Conservation (phyloP, 306 rosid species). For the Elaeagnus macrophylla region DNA sequence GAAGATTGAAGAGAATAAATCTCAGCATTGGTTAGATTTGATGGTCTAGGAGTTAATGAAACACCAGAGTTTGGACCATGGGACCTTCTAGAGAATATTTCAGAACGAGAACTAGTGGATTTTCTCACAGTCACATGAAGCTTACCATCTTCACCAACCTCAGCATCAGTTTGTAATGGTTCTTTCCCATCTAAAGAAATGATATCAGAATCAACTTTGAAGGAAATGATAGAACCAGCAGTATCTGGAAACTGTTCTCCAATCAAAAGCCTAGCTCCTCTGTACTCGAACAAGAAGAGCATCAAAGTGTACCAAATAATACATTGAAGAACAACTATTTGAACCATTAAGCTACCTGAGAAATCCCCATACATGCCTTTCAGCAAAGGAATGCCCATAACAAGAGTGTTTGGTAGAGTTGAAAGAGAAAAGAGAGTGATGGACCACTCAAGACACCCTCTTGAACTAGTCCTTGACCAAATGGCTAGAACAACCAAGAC, state of each 20-base stretch:
- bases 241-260: slow-evolving; percentile 83
- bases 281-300: slow-evolving; percentile 70
- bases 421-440: slow-evolving; percentile 76
- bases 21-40: slow-evolving; percentile 73
- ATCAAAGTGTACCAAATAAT: slow-evolving; percentile 74
- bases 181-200: slow-evolving; percentile 71
- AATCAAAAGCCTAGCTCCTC: slow-evolving; percentile 68
- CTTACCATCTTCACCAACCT: slow-evolving; percentile 75
- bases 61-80: slow-evolving; percentile 57
- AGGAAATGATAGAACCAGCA: slow-evolving; percentile 60
- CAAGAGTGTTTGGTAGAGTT: slow-evolving; percentile 70
- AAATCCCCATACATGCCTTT: slow-evolving; percentile 70
- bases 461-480: slow-evolving; percentile 47
- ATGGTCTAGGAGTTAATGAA: slow-evolving; percentile 62
- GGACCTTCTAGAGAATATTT: slow-evolving; percentile 48
- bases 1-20: slow-evolving; percentile 71
- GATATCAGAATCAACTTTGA: slow-evolving; percentile 71
- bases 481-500: slow-evolving; percentile 36
- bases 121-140: slow-evolving; percentile 66
- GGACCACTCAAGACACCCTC: slow-evolving; percentile 70
- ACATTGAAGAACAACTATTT: slow-evolving; percentile 73
- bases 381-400: slow-evolving; percentile 73
- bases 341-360: slow-evolving; percentile 62
- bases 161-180: slow-evolving; percentile 65
- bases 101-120: slow-evolving; percentile 56